These are phyloP conservation scores for Ceratocystiopsis brevicomis DNA, from an alignment of 2,329 filamentous ascomycete species.

Conservation along the genomic window DNA sequence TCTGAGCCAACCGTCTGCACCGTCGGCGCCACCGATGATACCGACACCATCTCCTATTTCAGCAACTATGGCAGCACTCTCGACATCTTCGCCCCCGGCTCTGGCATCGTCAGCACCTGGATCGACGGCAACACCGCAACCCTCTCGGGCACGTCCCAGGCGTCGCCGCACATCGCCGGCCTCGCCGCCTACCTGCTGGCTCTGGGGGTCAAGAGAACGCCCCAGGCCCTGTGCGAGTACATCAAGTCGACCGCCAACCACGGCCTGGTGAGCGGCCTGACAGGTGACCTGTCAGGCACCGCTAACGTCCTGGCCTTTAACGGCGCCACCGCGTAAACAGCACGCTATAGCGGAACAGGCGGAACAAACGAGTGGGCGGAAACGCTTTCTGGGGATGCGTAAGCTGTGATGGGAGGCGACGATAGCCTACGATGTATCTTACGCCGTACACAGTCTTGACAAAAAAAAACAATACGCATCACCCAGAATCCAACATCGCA, in stretches of 20 bases:
- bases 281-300: slow-evolving; percentile 69
- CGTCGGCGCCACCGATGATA: slow-evolving; percentile 82
- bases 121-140: slow-evolving; percentile 96
- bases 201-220: slow-evolving; percentile 77
- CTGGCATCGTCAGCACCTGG: slow-evolving; percentile 97
- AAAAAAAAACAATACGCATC: no score
- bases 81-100: slow-evolving; percentile 93
- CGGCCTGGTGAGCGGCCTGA: slow-evolving; percentile 54
- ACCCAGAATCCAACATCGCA: no score
- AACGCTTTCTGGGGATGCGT: no score
- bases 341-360: slow-evolving; percentile 62
- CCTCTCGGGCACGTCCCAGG: slow-evolving; percentile 99
- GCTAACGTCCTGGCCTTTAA: slow-evolving; percentile 97
- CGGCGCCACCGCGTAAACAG: slow-evolving; percentile 73
- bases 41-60: slow-evolving; percentile 97
- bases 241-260: slow-evolving; percentile 81
- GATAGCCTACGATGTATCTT: no score
- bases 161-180: slow-evolving; percentile 89
- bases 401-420: no score
- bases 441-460: no score
- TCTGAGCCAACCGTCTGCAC: slow-evolving; percentile 82
- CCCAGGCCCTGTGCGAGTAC: slow-evolving; percentile 70
- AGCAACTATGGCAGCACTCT: slow-evolving; percentile 99
- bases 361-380: slow-evolving; percentile 21
- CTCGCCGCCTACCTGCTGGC: slow-evolving; percentile 96